A percentile compares a stretch with the other conserved stretches of the same genome.
Evolutionary conservation across 2,329 filamentous ascomycete species (phyloP).

Genomic region (Ilyonectria destructans): DNA sequence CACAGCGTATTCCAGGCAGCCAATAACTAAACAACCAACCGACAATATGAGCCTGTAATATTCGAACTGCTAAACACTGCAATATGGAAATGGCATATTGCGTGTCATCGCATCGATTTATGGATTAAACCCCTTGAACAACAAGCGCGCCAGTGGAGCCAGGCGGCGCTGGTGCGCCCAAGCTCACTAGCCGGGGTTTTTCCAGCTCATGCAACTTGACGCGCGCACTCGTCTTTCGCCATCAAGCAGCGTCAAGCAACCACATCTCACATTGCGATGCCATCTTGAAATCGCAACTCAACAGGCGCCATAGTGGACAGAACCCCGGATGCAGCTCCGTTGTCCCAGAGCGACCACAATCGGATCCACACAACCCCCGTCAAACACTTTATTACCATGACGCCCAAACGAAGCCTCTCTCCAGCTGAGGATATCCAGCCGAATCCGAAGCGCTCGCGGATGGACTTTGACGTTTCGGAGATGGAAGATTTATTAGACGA

Average conservation of each 20-base stretch:
- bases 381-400: constrained; percentile 41
- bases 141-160: too few species aligned
- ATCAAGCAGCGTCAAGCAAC: not conserved
- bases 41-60: too few species aligned
- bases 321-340: too few species aligned
- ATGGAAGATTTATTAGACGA: constrained; percentile 33
- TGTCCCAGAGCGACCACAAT: not conserved
- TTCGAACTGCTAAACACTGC: too few species aligned
- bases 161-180: too few species aligned
- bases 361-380: constrained; percentile 10
- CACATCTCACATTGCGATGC: not conserved
- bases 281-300: not conserved
- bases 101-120: too few species aligned
- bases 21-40: too few species aligned
- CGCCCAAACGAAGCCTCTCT: constrained; percentile 58
- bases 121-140: too few species aligned
- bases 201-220: constrained; percentile 26
- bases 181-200: constrained; percentile 40
- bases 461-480: constrained; percentile 25
- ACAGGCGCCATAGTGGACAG: not conserved
- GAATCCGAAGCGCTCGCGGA: constrained; percentile 52
- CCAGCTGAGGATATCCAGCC: constrained; percentile 48
- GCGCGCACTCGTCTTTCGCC: constrained; percentile 18
- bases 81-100: too few species aligned
- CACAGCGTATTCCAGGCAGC: too few species aligned